Evolutionary conservation across 1,284 basidiomycete species (phyloP).

Genomic region (Leccinum olivaceoglutinosum): DNA sequence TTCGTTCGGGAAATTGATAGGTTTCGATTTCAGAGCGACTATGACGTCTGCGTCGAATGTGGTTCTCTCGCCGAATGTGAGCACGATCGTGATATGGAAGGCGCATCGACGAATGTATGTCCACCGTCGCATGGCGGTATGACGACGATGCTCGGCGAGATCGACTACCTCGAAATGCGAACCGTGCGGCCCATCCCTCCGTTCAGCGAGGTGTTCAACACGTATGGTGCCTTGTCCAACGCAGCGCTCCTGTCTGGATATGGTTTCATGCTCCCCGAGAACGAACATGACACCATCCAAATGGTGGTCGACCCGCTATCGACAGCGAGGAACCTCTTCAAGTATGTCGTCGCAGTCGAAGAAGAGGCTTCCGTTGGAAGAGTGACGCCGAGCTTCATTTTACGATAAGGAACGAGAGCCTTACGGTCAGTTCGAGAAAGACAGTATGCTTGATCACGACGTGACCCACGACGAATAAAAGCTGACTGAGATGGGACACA

Average conservation of each 20-base stretch:
- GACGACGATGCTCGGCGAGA: conserved; percentile 16
- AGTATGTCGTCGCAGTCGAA: conserved; percentile 8
- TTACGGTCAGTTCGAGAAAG: conserved; percentile 71
- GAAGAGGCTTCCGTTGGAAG: conserved; percentile 1
- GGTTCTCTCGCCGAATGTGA: conserved; percentile 69
- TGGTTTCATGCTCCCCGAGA: conserved; percentile 33
- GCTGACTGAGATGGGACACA: conserved; percentile 84
- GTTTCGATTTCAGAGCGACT: conserved; percentile 60
- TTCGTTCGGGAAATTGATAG: conserved; percentile 12
- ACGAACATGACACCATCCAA: conserved; percentile 28
- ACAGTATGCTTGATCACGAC: conserved; percentile 97
- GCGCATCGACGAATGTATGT: conserved; percentile 5
- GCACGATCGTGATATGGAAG: conserved; percentile 52
- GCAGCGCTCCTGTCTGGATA: conserved; percentile 27
- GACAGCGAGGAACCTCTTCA: conserved; percentile 11
- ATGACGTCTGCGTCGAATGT: conserved; percentile 77
- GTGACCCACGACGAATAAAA: conserved; percentile 93
- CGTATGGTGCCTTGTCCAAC: conserved; percentile 58
- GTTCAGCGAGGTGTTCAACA: conserved; percentile 75
- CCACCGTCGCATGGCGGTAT: conserved; percentile 9
- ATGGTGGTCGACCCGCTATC: conserved; percentile 21
- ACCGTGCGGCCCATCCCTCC: conserved; percentile 47
- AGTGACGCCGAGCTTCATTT: too few relatives aligned
- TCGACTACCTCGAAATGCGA: conserved; percentile 62
- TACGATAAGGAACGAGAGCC: too few relatives aligned